Percentiles rank a stretch among this genome's conserved stretches.
These are phyloP conservation scores for Cercophora scortea DNA, from an alignment of 495 filamentous ascomycete genomes.

Conservation along the genomic window DNA sequence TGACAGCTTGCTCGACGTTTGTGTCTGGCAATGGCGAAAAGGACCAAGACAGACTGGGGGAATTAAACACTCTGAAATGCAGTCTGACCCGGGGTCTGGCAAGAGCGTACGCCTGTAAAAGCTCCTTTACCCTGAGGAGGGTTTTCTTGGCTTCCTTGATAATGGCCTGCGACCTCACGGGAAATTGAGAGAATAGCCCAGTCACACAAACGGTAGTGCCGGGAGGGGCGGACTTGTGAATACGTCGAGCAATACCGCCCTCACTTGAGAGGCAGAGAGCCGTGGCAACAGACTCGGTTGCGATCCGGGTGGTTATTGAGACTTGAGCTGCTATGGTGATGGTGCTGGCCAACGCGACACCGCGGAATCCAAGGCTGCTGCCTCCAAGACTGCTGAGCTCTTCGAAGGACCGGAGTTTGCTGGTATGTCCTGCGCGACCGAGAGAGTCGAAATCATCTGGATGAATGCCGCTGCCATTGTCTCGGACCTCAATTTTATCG, in stretches of 20 bases:
- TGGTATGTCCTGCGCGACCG: slow-evolving; percentile 68
- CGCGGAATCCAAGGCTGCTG: slow-evolving; percentile 76
- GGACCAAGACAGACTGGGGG: slow-evolving; percentile 56
- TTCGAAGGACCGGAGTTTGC: slow-evolving; percentile 68
- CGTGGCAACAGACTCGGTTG: slow-evolving; percentile 59
- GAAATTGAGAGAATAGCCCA: slow-evolving; percentile 60
- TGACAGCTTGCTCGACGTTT: slow-evolving; percentile 54
- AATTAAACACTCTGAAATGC: slow-evolving; percentile 59
- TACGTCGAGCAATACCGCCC: slow-evolving; percentile 33
- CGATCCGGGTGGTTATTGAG: slow-evolving; percentile 61
- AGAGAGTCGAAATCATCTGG: slow-evolving; percentile 60
- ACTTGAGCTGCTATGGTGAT: slow-evolving; percentile 56
- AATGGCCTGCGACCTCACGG: slow-evolving; percentile 64
- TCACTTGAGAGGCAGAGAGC: slow-evolving; percentile 25
- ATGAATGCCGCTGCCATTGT: slow-evolving; percentile 81
- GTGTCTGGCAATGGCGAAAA: slow-evolving; percentile 57
- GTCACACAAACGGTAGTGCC: slow-evolving; percentile 71
- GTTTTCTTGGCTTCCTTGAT: slow-evolving; percentile 55
- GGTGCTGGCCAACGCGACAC: slow-evolving; percentile 75
- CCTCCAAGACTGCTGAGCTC: slow-evolving; percentile 63
- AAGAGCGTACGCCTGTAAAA: slow-evolving; percentile 70
- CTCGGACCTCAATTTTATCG: slow-evolving; percentile 78
- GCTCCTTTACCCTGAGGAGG: slow-evolving; percentile 54
- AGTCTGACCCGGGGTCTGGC: slow-evolving; percentile 58
- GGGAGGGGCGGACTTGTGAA: slow-evolving; percentile 53